These are phyloP conservation scores for Trichoderma aggressivum DNA, from an alignment of 2,329 filamentous ascomycete species.

Conservation along the genomic window DNA sequence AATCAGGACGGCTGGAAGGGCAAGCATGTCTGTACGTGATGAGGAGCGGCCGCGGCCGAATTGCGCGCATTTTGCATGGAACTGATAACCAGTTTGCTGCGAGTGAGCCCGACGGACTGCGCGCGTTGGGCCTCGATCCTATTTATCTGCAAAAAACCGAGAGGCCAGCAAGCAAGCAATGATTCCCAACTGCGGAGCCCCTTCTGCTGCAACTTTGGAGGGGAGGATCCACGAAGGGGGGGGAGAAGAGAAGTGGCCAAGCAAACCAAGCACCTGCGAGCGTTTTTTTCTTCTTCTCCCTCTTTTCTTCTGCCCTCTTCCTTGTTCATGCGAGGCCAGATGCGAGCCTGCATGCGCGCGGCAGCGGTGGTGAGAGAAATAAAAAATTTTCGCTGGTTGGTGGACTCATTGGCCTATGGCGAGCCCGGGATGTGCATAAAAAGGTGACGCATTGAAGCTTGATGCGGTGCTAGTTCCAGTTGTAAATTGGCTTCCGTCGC, in stretches of 20 bases:
- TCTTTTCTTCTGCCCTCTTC: background rate
- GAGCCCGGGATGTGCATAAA: background rate
- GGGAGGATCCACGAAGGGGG: background rate
- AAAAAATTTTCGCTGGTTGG: background rate
- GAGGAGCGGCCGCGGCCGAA: slow-evolving; percentile 14
- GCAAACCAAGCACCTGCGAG: background rate
- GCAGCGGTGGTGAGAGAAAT: background rate
- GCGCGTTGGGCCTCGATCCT: slow-evolving; percentile 9
- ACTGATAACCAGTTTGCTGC: background rate
- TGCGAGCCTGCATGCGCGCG: background rate
- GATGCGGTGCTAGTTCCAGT: background rate
- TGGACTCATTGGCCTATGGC: background rate
- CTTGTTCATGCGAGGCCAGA: background rate
- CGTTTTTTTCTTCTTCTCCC: background rate
- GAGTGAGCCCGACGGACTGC: slow-evolving; percentile 10
- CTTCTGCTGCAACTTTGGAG: background rate
- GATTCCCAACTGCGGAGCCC: slow-evolving; percentile 17
- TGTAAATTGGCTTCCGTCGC: background rate
- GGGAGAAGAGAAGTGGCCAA: background rate
- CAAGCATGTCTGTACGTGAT: slow-evolving; percentile 6
- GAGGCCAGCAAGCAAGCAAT: slow-evolving; percentile 8
- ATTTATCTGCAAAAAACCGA: background rate
- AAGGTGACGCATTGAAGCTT: slow-evolving; percentile 3
- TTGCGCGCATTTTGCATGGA: slow-evolving; percentile 15
- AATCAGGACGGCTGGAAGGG: slow-evolving; percentile 4